Percentiles rank a stretch among this genome's conserved stretches.
phyloP scores from a whole-genome alignment of 805 yeast species.

The Ascoidea rubescens region DNA sequence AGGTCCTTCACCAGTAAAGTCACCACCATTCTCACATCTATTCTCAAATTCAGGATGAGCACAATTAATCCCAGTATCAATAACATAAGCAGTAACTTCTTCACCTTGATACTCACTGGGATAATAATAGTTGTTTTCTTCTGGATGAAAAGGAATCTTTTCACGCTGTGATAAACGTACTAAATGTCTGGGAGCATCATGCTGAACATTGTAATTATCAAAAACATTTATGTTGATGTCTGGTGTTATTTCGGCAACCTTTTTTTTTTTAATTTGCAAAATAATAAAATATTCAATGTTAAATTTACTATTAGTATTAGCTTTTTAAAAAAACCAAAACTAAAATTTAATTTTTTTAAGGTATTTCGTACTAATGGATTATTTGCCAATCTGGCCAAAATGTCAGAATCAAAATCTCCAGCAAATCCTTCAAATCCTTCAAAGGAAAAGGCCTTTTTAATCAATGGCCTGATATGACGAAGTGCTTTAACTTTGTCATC shows the following conservation, averaged over 20 bases:
- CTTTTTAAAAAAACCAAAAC: no score
- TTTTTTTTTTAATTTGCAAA: no score
- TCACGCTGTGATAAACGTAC: conserved; percentile 44
- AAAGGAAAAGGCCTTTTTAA: conserved; percentile 29
- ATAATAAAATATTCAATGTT: no score
- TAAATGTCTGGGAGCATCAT: conserved; percentile 51
- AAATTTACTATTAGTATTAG: no score
- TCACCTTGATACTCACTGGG: conserved; percentile 34
- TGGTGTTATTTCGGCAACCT: conserved; percentile 55
- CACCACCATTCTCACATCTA: conserved; percentile 44
- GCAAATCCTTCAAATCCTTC: conserved; percentile 40
- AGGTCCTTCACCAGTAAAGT: conserved; percentile 43
- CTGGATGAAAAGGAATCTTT: conserved; percentile 17
- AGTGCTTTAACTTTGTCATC: conserved; percentile 9
- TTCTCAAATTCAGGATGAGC: conserved; percentile 52
- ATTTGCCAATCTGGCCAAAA: conserved; percentile 1
- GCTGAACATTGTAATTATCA: conserved; percentile 24
- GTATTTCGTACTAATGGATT: neutral
- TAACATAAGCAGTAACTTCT: conserved; percentile 57
- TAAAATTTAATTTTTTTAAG: no score
- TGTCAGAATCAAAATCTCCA: conserved; percentile 26
- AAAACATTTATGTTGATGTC: conserved; percentile 49
- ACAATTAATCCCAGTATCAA: conserved; percentile 71
- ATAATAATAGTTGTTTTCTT: conserved; percentile 27
- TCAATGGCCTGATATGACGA: conserved; percentile 27